A percentile compares a stretch with the other conserved stretches of the same genome.
phyloP scores from a whole-genome alignment of 176 grass and related monocot genomes.

The Musa acuminata region DNA sequence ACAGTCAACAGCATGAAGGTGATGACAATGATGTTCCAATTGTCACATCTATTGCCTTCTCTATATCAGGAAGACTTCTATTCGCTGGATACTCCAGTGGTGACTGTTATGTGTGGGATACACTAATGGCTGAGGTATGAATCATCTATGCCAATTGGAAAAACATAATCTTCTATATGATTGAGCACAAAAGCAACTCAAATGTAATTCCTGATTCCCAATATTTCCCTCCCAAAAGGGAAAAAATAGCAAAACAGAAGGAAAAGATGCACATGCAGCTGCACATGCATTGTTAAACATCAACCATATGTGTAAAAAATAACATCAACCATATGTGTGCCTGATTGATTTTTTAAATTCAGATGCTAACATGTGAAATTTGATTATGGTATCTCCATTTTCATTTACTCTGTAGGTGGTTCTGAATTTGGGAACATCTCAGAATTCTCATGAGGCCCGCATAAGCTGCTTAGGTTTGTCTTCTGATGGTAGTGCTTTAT shows the following conservation, averaged over 20 bases:
- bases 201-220: too few relatives aligned
- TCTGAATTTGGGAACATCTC: constrained; percentile 76
- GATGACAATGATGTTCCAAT: constrained; percentile 58
- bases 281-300: constrained; percentile 49
- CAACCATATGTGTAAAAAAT: too few relatives aligned
- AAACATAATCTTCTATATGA: not conserved
- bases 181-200: not conserved
- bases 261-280: too few relatives aligned
- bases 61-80: constrained; percentile 95
- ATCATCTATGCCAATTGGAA: constrained; percentile 4
- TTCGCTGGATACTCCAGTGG: constrained; percentile 98
- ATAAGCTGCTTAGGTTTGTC: constrained; percentile 95
- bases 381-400: not conserved
- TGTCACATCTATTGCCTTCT: constrained; percentile 92
- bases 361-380: not conserved
- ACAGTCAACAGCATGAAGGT: constrained; percentile 43
- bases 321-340: too few relatives aligned
- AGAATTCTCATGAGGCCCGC: constrained; percentile 70
- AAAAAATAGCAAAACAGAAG: too few relatives aligned
- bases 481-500: constrained; percentile 92
- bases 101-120: constrained; percentile 97
- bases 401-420: constrained; percentile 40
- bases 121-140: constrained; percentile 76
- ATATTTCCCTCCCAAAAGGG: too few relatives aligned
- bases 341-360: too few relatives aligned